A percentile compares a stretch with the other conserved stretches of the same genome.
Conservation (phyloP, 352 stramenopile species). For the Phytophthora constricta region DNA sequence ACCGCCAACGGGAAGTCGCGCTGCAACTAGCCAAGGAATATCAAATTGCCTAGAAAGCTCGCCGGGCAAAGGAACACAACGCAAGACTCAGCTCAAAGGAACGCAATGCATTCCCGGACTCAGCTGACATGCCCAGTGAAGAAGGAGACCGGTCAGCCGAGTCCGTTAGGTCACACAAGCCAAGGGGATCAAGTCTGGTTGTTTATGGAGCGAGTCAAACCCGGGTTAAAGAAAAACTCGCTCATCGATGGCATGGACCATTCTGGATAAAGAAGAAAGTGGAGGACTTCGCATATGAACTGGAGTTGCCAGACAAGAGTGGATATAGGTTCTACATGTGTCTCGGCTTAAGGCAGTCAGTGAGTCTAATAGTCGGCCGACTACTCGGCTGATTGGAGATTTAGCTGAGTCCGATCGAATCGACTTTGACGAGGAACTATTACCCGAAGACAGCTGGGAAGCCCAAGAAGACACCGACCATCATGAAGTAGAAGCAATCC, state of each 20-base stretch:
- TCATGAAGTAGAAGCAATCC: slow-evolving; percentile 1
- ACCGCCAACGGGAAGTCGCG: slow-evolving; percentile 5
- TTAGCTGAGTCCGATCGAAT: not conserved
- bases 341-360: slow-evolving; percentile 9
- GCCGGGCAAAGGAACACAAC: too few species aligned
- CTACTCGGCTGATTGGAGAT: not conserved
- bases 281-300: slow-evolving; percentile 11
- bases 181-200: not conserved
- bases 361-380: too few species aligned
- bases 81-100: too few species aligned
- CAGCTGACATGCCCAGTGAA: not conserved
- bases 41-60: too few species aligned
- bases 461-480: not conserved
- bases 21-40: slow-evolving; percentile 6
- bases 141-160: not conserved
- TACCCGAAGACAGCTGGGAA: slow-evolving; percentile 1
- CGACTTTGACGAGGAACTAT: not conserved
- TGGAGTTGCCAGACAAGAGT: not conserved
- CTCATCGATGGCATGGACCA: slow-evolving; percentile 6
- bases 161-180: not conserved
- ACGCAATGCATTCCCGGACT: not conserved
- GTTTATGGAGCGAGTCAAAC: slow-evolving; percentile 2
- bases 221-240: not conserved
- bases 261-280: slow-evolving; percentile 1
- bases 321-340: slow-evolving; percentile 10